Base-by-base conservation (phyloP, 805 yeast genomes). In the Ogataea kodamae region DNA sequence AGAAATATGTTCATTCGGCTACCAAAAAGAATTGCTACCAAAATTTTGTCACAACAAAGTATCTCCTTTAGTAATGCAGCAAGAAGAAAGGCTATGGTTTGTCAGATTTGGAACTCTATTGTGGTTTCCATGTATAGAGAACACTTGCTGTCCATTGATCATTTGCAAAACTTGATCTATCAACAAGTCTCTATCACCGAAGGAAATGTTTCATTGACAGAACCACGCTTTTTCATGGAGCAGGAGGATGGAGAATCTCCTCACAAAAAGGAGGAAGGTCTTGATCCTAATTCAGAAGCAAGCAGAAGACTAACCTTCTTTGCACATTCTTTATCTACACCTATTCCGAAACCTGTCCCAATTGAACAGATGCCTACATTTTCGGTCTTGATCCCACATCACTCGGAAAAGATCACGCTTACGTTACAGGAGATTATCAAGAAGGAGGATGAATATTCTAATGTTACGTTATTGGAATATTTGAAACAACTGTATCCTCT, bases 241-340 rank as follows among this genome's bases (percentile, higher is more conserved):
- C 92, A 81, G 47, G 95, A 87, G 52, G 95, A 86, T 49, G 79
- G 78, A 21, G 52, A 45, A 16, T 43, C 39, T 23, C 37, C 46
- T 7, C 37, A 81, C 5, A 68, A 75, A 45, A 43, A 45, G 8
- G 50, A 75, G 69, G 44, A 69, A 76, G 61, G 76, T 11, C 74
- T 81, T 46, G 76, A 75, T 15, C 55, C 72, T 1, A 74, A 76
- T 31, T 74, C 87, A 1, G 95, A 84, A 52, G 95, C 95, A 0
- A 80, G 79, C 51, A 65, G 96, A 49, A 68, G 96, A 44, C 74
- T 87, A 2, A 82, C 95, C 0, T 87, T 84, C 53, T 87, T 87
- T 67, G 96, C 96, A 0, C 95, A 87, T 52, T 85, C 95, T 0
- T 63, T 87, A 25, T 79, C 95, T 0, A 84, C 94, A 0, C 90